Evolutionary conservation across 2,329 filamentous ascomycete genomes (phyloP).

Genomic region (Apiospora rasikravindrae): DNA sequence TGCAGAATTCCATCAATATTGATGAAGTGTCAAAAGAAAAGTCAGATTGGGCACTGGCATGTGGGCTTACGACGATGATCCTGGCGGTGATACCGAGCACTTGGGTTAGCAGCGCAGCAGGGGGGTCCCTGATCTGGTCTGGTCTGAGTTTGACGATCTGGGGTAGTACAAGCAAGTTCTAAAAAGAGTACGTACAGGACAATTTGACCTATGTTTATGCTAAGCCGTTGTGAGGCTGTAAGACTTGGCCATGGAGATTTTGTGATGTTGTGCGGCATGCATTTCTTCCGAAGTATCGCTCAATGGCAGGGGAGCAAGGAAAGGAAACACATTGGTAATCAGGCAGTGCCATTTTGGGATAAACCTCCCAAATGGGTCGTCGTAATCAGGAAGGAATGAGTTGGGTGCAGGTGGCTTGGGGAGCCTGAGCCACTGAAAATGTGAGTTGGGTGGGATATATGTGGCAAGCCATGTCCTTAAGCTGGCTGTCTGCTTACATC

Average conservation of each 20-base stretch:
- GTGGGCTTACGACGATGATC: conserved; percentile 5
- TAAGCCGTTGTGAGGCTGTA: not conserved
- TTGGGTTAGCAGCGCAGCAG: conserved; percentile 1
- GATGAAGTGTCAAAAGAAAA: not conserved
- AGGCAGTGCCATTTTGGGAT: not conserved
- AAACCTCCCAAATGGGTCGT: not conserved
- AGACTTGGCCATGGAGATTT: not conserved
- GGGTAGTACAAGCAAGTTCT: not conserved
- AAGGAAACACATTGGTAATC: not conserved
- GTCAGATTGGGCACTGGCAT: not conserved
- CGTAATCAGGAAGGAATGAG: not conserved
- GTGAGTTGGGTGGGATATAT: not conserved
- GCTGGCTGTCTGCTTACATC: not conserved
- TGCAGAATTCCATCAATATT: not conserved
- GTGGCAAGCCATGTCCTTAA: not conserved
- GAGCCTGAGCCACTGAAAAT: not conserved
- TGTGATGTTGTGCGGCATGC: not conserved
- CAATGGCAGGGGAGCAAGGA: no score
- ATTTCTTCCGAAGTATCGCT: not conserved
- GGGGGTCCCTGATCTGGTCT: not conserved
- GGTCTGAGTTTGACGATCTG: conserved; percentile 8
- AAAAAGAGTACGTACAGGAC: not conserved
- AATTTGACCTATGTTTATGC: not conserved
- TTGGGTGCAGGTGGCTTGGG: conserved; percentile 2
- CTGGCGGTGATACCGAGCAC: conserved; percentile 8